phyloP scores from a whole-genome alignment of 139 green algal species.

The Volvox africanus region DNA sequence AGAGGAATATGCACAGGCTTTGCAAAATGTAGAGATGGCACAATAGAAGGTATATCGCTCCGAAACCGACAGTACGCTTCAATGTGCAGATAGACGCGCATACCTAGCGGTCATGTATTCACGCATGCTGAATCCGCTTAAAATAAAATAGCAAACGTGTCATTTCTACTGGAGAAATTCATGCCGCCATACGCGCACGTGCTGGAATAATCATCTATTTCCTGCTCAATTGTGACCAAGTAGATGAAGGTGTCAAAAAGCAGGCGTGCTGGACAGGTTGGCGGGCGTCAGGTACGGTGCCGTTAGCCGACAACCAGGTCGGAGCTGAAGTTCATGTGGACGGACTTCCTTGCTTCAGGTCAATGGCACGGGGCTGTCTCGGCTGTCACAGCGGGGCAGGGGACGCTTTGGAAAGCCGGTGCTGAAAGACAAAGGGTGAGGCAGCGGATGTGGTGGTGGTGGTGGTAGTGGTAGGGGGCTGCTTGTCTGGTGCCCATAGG shows the following conservation, averaged over 20 bases:
- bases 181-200: too few species aligned
- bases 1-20: neutral
- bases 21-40: too few species aligned
- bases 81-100: too few species aligned
- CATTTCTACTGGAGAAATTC: too few species aligned
- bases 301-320: neutral
- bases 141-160: too few species aligned
- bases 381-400: neutral
- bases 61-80: neutral
- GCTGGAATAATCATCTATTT: neutral
- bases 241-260: neutral
- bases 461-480: too few species aligned
- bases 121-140: too few species aligned
- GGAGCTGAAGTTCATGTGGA: neutral
- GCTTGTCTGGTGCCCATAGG: too few species aligned
- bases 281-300: neutral
- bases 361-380: neutral
- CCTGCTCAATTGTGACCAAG: neutral
- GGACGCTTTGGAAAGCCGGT: slow-evolving; percentile 12
- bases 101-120: too few species aligned
- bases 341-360: neutral
- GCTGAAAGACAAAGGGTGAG: slow-evolving; percentile 19
- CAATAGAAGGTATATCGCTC: neutral
- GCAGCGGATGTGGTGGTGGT: too few species aligned
- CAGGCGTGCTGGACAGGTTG: neutral